Base-by-base conservation (phyloP, 805 yeast species). In the Tetrapisispora arboricola region DNA sequence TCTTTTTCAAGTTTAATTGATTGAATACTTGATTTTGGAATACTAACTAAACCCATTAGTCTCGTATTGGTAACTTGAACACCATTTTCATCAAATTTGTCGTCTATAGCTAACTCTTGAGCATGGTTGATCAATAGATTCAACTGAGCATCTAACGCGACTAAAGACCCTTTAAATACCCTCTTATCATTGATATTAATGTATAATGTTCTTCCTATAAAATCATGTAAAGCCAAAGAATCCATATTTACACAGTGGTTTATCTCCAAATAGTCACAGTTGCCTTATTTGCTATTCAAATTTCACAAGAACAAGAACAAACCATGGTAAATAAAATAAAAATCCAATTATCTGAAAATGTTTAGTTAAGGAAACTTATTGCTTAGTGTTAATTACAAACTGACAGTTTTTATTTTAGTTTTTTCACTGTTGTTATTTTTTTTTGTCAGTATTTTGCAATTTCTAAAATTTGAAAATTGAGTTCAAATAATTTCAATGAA, bases 41-140 rank as follows among this genome's bases (percentile, higher is more conserved):
- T 66, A 47, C 79, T 73, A n/a, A 75, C 76, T 9, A 75, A 53
- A 0, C 80, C 80, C 31, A 74, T 49, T 34, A 65, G 65, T 46
- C 80, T 60, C 4, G 36, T 36, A 8, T 40, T 40, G 6, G 36
- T 44, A 6, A 18, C 17, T 17, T 22, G n/a, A 5, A 21, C 27
- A 32, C 27, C 36, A 8, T 32, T 21, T n/a, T 32, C 36, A 15
- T 32, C 15, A 5, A 21, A n/a, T 22, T 21, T 13, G 7, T 21
- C 36, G 6, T 22, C 27, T 15, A 32, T 32, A 15, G 27, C 21
- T 20, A 21, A 16, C 42, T 70, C 75, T 11, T 44, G 46, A 9
- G 64, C 70, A 41, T 65, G 61, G 29, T 71, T 64, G 18, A 70
- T 44, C 16, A 71, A 50, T 6, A 70, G 39, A 41, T 70, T 71